A percentile compares a stretch with the other conserved stretches of the same genome.
Evolutionary conservation across 202 grass and related monocot genomes (phyloP).

Genomic region (Schoenoplectus tabernaemontani): DNA sequence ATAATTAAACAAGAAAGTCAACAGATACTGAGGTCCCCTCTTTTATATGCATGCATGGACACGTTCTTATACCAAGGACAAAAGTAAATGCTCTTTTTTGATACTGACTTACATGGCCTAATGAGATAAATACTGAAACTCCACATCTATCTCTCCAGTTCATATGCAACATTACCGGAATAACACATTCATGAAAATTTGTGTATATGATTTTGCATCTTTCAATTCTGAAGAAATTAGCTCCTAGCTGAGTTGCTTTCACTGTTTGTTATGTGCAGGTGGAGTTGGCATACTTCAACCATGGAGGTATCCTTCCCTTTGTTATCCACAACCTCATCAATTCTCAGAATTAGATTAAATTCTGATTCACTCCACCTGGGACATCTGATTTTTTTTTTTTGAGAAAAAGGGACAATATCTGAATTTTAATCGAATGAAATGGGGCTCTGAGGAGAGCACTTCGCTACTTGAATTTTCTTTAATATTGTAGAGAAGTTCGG

Average conservation of each 20-base stretch:
- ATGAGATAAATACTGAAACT: neutral
- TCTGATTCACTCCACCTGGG: neutral
- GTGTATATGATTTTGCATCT: neutral
- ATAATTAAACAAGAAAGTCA: too few relatives aligned
- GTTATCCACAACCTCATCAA: constrained; percentile 65
- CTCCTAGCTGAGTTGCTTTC: neutral
- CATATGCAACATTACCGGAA: neutral
- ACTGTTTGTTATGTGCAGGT: constrained; percentile 36
- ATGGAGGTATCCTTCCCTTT: constrained; percentile 82
- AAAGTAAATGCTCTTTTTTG: neutral
- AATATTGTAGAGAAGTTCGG: constrained; percentile 12
- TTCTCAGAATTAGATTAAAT: constrained; percentile 35
- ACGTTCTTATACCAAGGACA: neutral
- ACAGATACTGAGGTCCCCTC: constrained; percentile 48
- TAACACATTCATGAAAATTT: neutral
- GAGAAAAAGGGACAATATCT: too few relatives aligned
- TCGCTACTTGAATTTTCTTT: constrained; percentile 13
- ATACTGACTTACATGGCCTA: neutral
- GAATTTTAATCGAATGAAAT: neutral
- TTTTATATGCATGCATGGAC: neutral
- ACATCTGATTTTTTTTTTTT: too few relatives aligned
- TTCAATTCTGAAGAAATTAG: neutral
- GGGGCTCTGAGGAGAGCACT: neutral
- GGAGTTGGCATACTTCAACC: constrained; percentile 82
- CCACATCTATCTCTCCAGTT: neutral